phyloP scores from a whole-genome alignment of 352 stramenopile genomes.

The Phytophthora pini region DNA sequence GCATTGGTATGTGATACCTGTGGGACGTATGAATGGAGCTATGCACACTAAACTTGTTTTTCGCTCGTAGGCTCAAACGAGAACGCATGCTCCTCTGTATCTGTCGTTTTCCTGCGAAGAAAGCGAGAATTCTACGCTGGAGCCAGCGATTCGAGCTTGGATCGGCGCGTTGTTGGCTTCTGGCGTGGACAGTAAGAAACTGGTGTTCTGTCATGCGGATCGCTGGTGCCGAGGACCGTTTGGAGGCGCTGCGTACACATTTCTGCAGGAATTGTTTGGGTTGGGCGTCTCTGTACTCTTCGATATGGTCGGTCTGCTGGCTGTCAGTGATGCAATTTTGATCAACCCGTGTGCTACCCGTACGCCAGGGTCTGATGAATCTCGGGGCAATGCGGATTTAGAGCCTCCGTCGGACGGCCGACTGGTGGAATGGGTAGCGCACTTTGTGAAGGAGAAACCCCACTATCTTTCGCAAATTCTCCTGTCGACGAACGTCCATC shows the following conservation, averaged over 20 bases:
- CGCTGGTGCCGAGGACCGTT: slow-evolving; percentile 50
- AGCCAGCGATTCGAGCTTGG: slow-evolving; percentile 42
- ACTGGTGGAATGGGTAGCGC: slow-evolving; percentile 47
- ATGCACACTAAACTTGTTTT: neutral
- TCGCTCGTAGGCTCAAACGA: slow-evolving; percentile 50
- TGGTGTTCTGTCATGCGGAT: slow-evolving; percentile 80
- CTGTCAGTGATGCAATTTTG: slow-evolving; percentile 59
- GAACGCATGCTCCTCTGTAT: slow-evolving; percentile 63
- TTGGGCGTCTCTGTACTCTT: slow-evolving; percentile 64
- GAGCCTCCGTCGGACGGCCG: slow-evolving; percentile 52
- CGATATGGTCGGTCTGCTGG: slow-evolving; percentile 65
- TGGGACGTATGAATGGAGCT: neutral
- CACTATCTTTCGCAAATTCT: slow-evolving; percentile 45
- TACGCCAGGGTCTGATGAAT: neutral
- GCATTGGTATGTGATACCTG: slow-evolving; percentile 29
- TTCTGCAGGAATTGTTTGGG: slow-evolving; percentile 50
- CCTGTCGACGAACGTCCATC: slow-evolving; percentile 68
- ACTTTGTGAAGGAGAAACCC: slow-evolving; percentile 38
- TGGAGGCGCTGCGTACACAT: slow-evolving; percentile 18
- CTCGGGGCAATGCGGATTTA: neutral
- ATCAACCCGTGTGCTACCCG: slow-evolving; percentile 41
- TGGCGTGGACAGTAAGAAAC: slow-evolving; percentile 47
- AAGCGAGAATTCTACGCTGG: neutral
- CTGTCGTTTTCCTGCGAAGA: slow-evolving; percentile 66
- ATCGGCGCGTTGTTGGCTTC: slow-evolving; percentile 40